Conservation (phyloP, 768 basidiomycete genomes). For the Dendrothele bispora region DNA sequence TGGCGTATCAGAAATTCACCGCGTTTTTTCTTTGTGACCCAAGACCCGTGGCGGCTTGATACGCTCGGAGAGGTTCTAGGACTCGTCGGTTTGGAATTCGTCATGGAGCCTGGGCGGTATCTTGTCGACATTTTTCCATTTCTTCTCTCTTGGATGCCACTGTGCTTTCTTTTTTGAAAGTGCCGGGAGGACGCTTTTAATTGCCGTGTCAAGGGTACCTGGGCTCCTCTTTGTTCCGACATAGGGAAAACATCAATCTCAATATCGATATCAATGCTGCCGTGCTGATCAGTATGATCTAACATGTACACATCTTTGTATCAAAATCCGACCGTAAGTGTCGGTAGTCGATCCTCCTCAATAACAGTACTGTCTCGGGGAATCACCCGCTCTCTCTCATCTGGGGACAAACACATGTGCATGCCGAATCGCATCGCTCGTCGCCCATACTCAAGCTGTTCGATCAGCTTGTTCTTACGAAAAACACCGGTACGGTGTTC, state of each 20-base stretch:
- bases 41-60: constrained; percentile 43
- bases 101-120: constrained; percentile 54
- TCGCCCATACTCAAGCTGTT: too few relatives aligned
- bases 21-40: constrained; percentile 27
- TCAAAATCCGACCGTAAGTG: too few relatives aligned
- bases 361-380: too few relatives aligned
- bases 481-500: too few relatives aligned
- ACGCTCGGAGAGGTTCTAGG: constrained; percentile 32
- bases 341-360: too few relatives aligned
- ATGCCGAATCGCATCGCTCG: too few relatives aligned
- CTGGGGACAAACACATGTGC: too few relatives aligned
- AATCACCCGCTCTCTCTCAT: too few relatives aligned
- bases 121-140: constrained; percentile 10
- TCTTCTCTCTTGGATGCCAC: constrained; percentile 15
- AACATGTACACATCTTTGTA: background rate
- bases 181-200: constrained; percentile 9
- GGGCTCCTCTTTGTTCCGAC: background rate
- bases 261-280: background rate
- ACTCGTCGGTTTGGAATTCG: constrained; percentile 51
- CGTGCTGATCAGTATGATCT: background rate
- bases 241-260: background rate
- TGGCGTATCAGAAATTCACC: constrained; percentile 69
- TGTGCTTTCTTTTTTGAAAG: constrained; percentile 14
- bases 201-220: background rate
- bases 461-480: too few relatives aligned